A percentile compares a stretch with the other conserved stretches of the same genome.
Evolutionary conservation across 805 yeast species (phyloP).

Genomic region (Candida hungchunana): DNA sequence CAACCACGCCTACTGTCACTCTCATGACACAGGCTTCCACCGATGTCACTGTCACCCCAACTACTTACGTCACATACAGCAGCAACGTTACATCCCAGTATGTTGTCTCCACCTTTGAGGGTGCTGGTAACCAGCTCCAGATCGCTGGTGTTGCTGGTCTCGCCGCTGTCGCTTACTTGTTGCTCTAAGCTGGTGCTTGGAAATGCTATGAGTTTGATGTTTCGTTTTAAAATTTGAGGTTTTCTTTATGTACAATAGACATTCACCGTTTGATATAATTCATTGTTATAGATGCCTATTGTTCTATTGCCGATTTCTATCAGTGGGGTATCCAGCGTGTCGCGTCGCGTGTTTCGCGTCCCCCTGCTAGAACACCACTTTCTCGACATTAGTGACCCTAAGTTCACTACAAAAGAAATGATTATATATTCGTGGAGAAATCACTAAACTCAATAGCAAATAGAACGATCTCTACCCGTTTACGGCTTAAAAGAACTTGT

Average conservation of each 20-base stretch:
- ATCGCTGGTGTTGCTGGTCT: conserved; percentile 26
- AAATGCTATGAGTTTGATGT: not conserved
- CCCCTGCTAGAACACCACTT: too few species aligned
- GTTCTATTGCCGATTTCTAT: too few species aligned
- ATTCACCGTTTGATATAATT: not conserved
- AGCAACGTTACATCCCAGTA: conserved; percentile 14
- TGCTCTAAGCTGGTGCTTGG: conserved; percentile 17
- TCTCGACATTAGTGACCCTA: too few species aligned
- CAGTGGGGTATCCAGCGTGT: too few species aligned
- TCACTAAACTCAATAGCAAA: too few species aligned
- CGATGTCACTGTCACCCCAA: conserved; percentile 32
- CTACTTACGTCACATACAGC: conserved; percentile 32
- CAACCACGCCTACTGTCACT: conserved; percentile 34
- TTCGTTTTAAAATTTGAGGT: conserved; percentile 1
- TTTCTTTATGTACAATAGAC: conserved; percentile 7
- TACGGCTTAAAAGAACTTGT: too few species aligned
- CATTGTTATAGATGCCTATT: too few species aligned
- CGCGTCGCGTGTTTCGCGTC: too few species aligned
- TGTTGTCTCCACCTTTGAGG: conserved; percentile 19
- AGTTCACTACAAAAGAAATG: too few species aligned
- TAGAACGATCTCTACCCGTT: too few species aligned
- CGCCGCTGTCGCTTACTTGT: conserved; percentile 27
- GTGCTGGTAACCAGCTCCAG: conserved; percentile 19
- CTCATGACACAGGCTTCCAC: conserved; percentile 43
- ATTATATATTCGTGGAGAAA: too few species aligned